Evolutionary conservation across 202 grass and related monocot genomes (phyloP), one percentile per base, ranked within the genome.

Genomic region (Eragrostis tef): DNA sequence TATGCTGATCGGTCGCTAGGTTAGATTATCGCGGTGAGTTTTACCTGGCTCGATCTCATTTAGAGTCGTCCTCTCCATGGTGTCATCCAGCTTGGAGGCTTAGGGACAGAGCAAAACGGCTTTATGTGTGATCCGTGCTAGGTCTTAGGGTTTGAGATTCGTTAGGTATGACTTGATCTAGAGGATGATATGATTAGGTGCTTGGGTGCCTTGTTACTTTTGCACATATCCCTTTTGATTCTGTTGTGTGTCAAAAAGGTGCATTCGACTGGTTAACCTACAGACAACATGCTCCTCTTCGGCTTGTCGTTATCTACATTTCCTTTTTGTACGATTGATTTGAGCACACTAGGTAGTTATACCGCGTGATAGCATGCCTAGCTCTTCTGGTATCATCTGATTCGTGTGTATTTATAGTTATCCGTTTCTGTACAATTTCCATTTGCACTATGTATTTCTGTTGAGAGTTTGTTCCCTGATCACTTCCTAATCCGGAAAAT

Each of bases 71-170:
- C 61, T 46, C 24, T 31, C 69, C 3, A 12, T 84, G 61, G 69
- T 61, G 22, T 53, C 65, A 46, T 61, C 42, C 42, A 6, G 58
- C 72, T n/a, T 73, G 67, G 66, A 47, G 66, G 47, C 78, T 61
- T 78, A 34, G 24, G 14, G 41, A 52, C 20, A 42, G 17, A 65
- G 9, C 25, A 19, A 60, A 11, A 45, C 10, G 63, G 72, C 56
- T 85, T 79, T 81, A 45, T 67, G 21, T 66, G 59, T 44, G 58
- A 86, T 82, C 76, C 48, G 58, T 61, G 77, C 46, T 78, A 85
- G 87, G 64, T 56, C n/a, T 51, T 81, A 56, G 79, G 72, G 83
- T 73, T 86, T 67, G 74, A 42, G 73, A 77, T 82, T 85, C 17
- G 73, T 78, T 78, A 62, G 73, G 73, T 78, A 13, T 4, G 83